phyloP scores from a whole-genome alignment of 2,329 filamentous ascomycete genomes.

The Talaromyces verruculosus region DNA sequence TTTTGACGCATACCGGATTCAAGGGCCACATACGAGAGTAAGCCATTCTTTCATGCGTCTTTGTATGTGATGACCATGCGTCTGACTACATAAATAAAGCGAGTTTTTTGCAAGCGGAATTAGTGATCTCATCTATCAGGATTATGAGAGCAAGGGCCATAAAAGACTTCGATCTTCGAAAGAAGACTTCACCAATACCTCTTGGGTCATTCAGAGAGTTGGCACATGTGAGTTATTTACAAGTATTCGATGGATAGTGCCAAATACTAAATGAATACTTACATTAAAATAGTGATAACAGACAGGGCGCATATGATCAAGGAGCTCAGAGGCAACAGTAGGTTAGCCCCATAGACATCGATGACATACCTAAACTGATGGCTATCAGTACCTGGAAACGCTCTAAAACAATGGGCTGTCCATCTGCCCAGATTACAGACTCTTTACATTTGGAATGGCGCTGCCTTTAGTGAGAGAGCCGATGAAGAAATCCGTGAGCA shows the following conservation, averaged over 20 bases:
- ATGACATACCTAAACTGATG: background rate
- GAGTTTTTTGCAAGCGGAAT: constrained; percentile 55
- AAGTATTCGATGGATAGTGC: background rate
- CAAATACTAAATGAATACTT: background rate
- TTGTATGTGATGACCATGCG: background rate
- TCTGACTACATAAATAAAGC: constrained; percentile 28
- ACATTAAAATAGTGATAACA: constrained; percentile 41
- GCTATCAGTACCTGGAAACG: constrained; percentile 48
- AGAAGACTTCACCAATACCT: constrained; percentile 28
- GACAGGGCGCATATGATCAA: constrained; percentile 56
- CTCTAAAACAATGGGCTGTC: constrained; percentile 60
- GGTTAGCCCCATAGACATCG: constrained; percentile 21
- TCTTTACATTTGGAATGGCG: constrained; percentile 62
- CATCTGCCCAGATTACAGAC: constrained; percentile 58
- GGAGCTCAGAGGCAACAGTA: constrained; percentile 56
- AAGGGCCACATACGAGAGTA: constrained; percentile 58
- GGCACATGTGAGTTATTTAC: constrained; percentile 45
- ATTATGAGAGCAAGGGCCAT: constrained; percentile 25
- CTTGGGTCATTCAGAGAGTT: constrained; percentile 48
- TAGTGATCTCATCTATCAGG: constrained; percentile 24
- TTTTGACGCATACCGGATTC: constrained; percentile 62
- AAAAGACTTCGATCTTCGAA: constrained; percentile 29
- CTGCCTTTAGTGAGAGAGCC: constrained; percentile 56
- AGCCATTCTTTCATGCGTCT: constrained; percentile 40
- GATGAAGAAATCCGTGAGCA: constrained; percentile 56